Evolutionary conservation across 2,329 filamentous ascomycete species (phyloP).

Genomic region (Aspergillus sergii): DNA sequence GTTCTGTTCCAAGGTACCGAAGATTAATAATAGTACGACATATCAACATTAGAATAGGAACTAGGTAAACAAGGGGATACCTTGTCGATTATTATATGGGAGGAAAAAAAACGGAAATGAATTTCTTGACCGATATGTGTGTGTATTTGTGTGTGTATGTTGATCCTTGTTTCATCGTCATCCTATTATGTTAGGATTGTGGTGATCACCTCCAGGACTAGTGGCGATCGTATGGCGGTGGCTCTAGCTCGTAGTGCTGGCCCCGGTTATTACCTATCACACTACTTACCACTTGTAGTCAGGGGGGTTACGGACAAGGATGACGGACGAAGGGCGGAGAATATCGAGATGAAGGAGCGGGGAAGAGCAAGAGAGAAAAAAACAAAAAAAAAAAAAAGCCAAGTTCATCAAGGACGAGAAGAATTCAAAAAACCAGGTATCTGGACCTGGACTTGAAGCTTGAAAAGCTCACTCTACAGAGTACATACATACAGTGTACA

Average conservation of each 20-base stretch:
- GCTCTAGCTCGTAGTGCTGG: slow-evolving; percentile 12
- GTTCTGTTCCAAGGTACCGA: neutral
- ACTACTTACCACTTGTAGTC: neutral
- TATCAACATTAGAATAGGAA: neutral
- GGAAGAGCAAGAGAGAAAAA: neutral
- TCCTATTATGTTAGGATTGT: slow-evolving; percentile 16
- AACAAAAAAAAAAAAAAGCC: neutral
- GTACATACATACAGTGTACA: neutral
- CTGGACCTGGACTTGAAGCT: neutral
- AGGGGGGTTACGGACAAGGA: neutral
- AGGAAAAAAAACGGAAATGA: neutral
- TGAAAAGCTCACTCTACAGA: neutral
- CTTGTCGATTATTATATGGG: too few species aligned
- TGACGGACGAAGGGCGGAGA: neutral
- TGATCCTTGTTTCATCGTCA: slow-evolving; percentile 22
- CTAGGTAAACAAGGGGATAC: neutral
- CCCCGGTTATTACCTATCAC: slow-evolving; percentile 16
- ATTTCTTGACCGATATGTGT: neutral
- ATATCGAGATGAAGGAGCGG: neutral
- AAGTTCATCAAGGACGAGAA: neutral
- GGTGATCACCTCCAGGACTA: slow-evolving; percentile 24
- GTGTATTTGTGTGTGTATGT: slow-evolving; percentile 4
- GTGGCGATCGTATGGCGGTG: slow-evolving; percentile 23
- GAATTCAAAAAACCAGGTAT: neutral
- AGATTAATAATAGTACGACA: neutral